Conservation (phyloP, 1,284 basidiomycete genomes). For the Bondarzewia mesenterica region DNA sequence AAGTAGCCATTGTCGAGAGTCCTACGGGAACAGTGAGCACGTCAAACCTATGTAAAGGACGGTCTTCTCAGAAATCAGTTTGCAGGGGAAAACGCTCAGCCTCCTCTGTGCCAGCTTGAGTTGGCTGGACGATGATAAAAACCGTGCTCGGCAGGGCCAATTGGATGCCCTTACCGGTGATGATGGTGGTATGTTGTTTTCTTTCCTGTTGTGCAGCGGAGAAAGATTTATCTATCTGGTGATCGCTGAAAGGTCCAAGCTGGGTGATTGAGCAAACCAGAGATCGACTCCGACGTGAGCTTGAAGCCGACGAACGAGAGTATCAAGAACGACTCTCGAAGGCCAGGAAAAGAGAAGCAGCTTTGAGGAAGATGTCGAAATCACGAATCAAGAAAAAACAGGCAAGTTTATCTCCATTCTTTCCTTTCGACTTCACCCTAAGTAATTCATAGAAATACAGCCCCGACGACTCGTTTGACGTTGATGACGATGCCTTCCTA, state of each 20-base stretch:
- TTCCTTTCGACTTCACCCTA: neutral
- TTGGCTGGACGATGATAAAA: conserved; percentile 70
- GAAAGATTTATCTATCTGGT: no score
- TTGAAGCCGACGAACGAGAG: conserved; percentile 59
- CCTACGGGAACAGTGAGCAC: conserved; percentile 73
- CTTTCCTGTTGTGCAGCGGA: neutral
- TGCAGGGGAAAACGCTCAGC: conserved; percentile 79
- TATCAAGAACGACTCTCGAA: conserved; percentile 51
- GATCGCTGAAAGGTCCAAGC: conserved; percentile 49
- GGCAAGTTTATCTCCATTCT: conserved; percentile 29
- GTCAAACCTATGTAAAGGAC: conserved; percentile 4
- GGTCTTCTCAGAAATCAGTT: neutral
- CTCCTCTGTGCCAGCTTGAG: conserved; percentile 74
- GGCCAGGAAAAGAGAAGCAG: conserved; percentile 52
- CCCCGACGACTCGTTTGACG: no score
- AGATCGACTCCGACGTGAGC: conserved; percentile 51
- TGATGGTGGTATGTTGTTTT: conserved; percentile 17
- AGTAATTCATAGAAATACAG: no score
- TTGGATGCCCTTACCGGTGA: conserved; percentile 33
- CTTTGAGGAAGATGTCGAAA: conserved; percentile 18
- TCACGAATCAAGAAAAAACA: conserved; percentile 47
- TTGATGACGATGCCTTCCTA: conserved; percentile 9
- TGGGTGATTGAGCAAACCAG: conserved; percentile 81
- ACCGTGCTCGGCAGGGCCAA: conserved; percentile 58
- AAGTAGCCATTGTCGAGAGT: conserved; percentile 78